Evolutionary conservation across 306 rosid species (phyloP).

Genomic region (Gynostemma pentaphyllum): DNA sequence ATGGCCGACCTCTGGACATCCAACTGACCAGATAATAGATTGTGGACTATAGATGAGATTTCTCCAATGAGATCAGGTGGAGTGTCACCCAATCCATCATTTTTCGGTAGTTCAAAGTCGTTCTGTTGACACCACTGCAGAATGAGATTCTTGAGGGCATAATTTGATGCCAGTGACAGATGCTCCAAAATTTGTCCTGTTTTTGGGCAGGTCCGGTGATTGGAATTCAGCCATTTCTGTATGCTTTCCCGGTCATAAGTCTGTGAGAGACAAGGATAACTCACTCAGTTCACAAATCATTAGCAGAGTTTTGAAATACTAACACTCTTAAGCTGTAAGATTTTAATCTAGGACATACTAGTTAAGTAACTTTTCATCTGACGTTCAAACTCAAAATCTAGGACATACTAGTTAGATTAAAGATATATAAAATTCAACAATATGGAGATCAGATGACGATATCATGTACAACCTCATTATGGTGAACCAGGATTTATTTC

Average conservation of each 20-base stretch:
- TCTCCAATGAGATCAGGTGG: slow-evolving; percentile 26
- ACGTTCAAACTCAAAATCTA: not conserved
- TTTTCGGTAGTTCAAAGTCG: slow-evolving; percentile 39
- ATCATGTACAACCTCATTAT: not conserved
- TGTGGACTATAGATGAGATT: slow-evolving; percentile 37
- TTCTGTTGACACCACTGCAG: slow-evolving; percentile 59
- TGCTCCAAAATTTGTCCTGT: slow-evolving; percentile 38
- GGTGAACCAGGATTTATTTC: not conserved
- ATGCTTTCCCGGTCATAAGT: slow-evolving; percentile 86
- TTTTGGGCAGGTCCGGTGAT: slow-evolving; percentile 49
- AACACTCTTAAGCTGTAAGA: slow-evolving; percentile 1
- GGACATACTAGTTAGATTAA: not conserved
- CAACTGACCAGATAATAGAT: slow-evolving; percentile 34
- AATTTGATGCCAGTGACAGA: slow-evolving; percentile 40
- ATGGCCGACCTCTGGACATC: slow-evolving; percentile 60
- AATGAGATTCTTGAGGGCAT: slow-evolving; percentile 48
- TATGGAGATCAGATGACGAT: not conserved
- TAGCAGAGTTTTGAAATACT: not conserved
- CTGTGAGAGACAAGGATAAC: slow-evolving; percentile 24
- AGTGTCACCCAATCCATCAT: slow-evolving; percentile 24
- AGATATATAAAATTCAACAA: not conserved
- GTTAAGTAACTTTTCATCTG: not conserved
- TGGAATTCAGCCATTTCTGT: slow-evolving; percentile 62
- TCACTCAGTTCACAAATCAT: slow-evolving; percentile 14
- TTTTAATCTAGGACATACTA: not conserved